A percentile compares a stretch with the other conserved stretches of the same genome.
These are phyloP conservation scores for Sphagnurus paluster DNA, from an alignment of 1,284 basidiomycete genomes.

Conservation along the genomic window DNA sequence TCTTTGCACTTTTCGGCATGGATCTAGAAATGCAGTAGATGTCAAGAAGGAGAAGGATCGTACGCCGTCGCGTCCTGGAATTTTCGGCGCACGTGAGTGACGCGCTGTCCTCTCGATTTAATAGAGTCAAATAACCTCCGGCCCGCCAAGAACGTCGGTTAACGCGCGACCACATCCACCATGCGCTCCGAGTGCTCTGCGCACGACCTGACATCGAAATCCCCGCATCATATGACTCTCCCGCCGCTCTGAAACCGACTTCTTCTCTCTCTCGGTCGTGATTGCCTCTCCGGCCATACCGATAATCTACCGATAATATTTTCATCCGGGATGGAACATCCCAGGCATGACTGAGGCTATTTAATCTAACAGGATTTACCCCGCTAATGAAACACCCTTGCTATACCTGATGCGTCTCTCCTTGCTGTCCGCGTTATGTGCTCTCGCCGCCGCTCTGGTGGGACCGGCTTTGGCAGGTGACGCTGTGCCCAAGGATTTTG, in stretches of 20 bases:
- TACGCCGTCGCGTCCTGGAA: not conserved
- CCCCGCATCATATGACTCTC: slow-evolving; percentile 4
- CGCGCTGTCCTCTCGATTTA: not conserved
- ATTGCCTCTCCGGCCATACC: slow-evolving; percentile 7
- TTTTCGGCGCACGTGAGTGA: not conserved
- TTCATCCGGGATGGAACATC: not conserved
- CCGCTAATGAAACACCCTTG: not conserved
- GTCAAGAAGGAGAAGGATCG: not conserved
- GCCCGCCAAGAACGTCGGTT: not conserved
- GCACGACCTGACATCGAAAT: slow-evolving; percentile 1
- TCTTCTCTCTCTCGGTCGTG: slow-evolving; percentile 12
- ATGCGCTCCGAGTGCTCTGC: not conserved
- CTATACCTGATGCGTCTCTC: slow-evolving; percentile 10
- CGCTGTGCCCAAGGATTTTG: slow-evolving; percentile 36
- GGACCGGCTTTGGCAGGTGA: slow-evolving; percentile 5
- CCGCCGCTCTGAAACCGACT: slow-evolving; percentile 3
- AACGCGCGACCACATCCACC: not conserved
- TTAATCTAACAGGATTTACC: slow-evolving; percentile 3
- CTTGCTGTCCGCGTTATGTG: slow-evolving; percentile 6
- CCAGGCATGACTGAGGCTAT: slow-evolving; percentile 1
- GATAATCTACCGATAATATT: slow-evolving; percentile 15
- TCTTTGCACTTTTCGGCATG: slow-evolving; percentile 86
- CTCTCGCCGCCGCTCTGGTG: slow-evolving; percentile 6
- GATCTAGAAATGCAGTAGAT: not conserved
- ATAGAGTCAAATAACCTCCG: slow-evolving; percentile 1